Percentiles rank a stretch among this genome's conserved stretches.
These are phyloP conservation scores for Rosa lucieae DNA, from an alignment of 306 rosid species.

Conservation along the genomic window DNA sequence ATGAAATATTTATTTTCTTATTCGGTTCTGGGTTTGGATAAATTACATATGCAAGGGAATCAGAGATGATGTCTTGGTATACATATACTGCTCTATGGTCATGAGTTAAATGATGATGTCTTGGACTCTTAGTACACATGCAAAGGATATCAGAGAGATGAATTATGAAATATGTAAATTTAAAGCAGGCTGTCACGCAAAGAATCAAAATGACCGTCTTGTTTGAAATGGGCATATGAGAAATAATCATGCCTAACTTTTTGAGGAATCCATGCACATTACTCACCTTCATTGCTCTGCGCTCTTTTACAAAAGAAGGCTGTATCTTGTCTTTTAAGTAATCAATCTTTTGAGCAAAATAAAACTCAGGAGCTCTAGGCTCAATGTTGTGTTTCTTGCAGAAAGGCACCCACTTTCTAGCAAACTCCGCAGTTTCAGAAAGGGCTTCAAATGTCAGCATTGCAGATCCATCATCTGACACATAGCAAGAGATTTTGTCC, in stretches of 20 bases:
- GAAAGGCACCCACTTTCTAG: constrained; percentile 96
- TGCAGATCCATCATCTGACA: constrained; percentile 99
- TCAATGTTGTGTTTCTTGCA: constrained; percentile 94
- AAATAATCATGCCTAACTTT: neutral
- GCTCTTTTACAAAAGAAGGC: constrained; percentile 96
- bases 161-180: neutral
- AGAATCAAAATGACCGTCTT: neutral
- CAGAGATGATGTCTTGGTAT: neutral
- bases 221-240: neutral
- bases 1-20: too few relatives aligned
- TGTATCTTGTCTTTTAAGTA: constrained; percentile 97
- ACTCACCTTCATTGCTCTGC: constrained; percentile 92
- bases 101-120: neutral
- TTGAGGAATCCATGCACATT: neutral
- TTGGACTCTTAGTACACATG: neutral
- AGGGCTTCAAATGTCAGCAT: constrained; percentile 97
- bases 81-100: neutral
- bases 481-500: constrained; percentile 99
- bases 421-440: constrained; percentile 99
- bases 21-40: too few relatives aligned
- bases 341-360: constrained; percentile 93
- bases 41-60: too few relatives aligned
- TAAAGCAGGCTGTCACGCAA: neutral
- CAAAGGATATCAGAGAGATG: neutral
- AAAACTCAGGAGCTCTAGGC: constrained; percentile 99